Conservation (phyloP, 495 filamentous ascomycete genomes). For the Neurospora tetraspora region DNA sequence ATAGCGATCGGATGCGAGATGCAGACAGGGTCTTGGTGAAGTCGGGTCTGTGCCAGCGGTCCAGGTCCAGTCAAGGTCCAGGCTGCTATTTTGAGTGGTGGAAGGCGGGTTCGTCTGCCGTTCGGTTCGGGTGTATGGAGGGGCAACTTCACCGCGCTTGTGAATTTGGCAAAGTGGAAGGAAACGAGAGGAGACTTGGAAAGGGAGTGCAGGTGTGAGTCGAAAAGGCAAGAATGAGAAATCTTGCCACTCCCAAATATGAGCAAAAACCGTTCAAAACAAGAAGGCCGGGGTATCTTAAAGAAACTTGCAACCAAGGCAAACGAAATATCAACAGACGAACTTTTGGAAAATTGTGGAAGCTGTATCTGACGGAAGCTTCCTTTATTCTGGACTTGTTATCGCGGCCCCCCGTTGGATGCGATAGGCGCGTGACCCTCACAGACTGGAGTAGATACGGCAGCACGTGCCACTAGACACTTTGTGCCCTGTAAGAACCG, state of each 20-base stretch:
- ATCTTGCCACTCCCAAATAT: background rate
- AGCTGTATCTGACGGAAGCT: background rate
- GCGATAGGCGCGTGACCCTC: slow-evolving; percentile 26
- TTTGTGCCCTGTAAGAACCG: background rate
- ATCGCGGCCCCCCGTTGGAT: slow-evolving; percentile 1
- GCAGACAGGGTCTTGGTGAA: background rate
- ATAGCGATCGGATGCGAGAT: background rate
- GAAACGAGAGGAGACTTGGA: background rate
- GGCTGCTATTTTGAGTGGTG: background rate
- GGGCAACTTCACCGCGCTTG: too few species aligned
- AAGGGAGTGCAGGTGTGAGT: too few species aligned
- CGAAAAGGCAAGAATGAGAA: background rate
- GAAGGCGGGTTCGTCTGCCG: background rate
- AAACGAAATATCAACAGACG: background rate
- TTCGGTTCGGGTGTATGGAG: too few species aligned
- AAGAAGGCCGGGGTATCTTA: background rate
- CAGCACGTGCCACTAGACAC: slow-evolving; percentile 19
- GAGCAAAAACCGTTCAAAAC: background rate
- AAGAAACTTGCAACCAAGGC: background rate
- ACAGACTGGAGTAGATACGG: slow-evolving; percentile 11
- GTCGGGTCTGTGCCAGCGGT: background rate
- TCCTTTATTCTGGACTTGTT: background rate
- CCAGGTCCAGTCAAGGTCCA: background rate
- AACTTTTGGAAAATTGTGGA: background rate
- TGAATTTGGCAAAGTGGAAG: background rate